Percentiles rank a stretch among this genome's conserved stretches.
Evolutionary conservation across 106 monocot genomes (phyloP).

Genomic region (Gastrodia elata): DNA sequence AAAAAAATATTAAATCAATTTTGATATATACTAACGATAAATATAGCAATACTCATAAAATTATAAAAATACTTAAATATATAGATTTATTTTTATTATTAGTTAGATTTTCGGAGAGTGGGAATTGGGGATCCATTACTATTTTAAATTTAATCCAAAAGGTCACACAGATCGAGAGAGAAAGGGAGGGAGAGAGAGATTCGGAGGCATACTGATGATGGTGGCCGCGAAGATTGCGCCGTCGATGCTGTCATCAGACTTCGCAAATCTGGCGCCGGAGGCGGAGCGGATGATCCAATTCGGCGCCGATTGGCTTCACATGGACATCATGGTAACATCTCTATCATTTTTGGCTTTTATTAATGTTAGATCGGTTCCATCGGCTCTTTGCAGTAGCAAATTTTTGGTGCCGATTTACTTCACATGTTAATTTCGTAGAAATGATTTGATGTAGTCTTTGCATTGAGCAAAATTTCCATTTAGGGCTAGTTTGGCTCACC

Average conservation of each 20-base stretch:
- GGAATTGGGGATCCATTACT: no score
- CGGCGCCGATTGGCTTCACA: conserved; percentile 97
- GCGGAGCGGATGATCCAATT: conserved; percentile 80
- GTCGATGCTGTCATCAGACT: conserved; percentile 96
- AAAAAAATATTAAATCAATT: no score
- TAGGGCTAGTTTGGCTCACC: no score
- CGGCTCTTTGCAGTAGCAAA: no score
- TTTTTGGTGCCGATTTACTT: no score
- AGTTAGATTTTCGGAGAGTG: no score
- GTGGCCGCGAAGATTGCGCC: conserved; percentile 85
- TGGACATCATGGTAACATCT: conserved; percentile 94
- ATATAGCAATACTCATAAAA: no score
- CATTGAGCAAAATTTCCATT: background rate
- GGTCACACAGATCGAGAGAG: no score
- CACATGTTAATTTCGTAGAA: background rate
- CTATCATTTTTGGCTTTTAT: background rate
- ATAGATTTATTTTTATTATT: no score
- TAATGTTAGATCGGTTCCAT: background rate
- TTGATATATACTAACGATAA: no score
- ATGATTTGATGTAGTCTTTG: background rate
- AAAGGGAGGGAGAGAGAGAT: conserved; percentile 13
- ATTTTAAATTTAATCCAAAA: no score
- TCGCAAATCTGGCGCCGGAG: conserved; percentile 85
- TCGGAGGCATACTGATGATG: conserved; percentile 1
- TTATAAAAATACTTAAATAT: no score